Evolutionary conservation across 306 rosid genomes (phyloP), one percentile per base, ranked within the genome.

Genomic region (Glycine latifolia): DNA sequence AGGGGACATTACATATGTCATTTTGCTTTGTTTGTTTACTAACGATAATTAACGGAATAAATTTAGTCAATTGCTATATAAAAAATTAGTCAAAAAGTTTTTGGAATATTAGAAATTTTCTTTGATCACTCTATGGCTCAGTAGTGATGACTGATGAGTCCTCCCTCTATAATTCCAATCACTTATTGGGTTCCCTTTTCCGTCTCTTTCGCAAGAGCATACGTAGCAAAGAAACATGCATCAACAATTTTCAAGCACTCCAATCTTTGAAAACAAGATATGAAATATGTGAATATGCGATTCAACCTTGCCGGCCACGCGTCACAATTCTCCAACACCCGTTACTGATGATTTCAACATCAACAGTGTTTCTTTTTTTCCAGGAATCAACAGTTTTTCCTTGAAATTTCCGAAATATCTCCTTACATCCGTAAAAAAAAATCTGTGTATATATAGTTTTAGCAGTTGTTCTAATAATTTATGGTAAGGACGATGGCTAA

Each of bases 251-350:
- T 54, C 3, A 54, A 54, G 26, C 77, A 71, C 31, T 71, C 46
- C 80, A 71, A 67, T 72, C 67, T 31, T 72, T 61, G n/a, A 77
- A 81, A 83, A 85, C 56, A 33, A 79, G 83, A 80, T 8, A 7
- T 67, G 12, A 15, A 14, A 67, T 41, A 20, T 41, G 39, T 71
- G 44, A 62, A 13, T 31, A 35, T 33, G 6, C 7, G 4, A 37
- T 35, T 39, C 26, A 50, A 13, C 75, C 71, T 61, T 16, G 82
- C 74, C 68, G 77, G 33, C 55, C 72, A 81, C 85, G 86, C 67
- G 88, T 91, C 81, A 11, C 71, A 67, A 49, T 76, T 50, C 72
- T 56, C 50, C 82, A n/a, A 15, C 84, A 52, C 84, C 60, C 44
- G 76, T 65, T 52, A 43, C 41, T 49, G 2, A n/a, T 0, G 12